Conservation (phyloP, 2,329 filamentous ascomycete species). For the Aureobasidium pullulans region DNA sequence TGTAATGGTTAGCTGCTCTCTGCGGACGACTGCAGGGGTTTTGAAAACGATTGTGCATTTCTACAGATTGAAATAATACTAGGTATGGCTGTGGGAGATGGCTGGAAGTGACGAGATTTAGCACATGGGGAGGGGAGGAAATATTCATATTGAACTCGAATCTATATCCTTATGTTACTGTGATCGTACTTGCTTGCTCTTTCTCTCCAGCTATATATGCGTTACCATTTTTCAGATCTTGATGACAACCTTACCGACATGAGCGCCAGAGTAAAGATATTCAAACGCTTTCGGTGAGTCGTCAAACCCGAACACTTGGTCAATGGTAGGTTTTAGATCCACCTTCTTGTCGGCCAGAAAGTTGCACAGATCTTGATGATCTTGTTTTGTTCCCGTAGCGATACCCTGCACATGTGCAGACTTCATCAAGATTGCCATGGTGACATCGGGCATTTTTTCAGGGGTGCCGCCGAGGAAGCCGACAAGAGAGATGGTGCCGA, state of each 20-base stretch:
- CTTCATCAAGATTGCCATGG: slow-evolving; percentile 33
- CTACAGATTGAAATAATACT: no score
- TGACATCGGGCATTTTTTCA: slow-evolving; percentile 27
- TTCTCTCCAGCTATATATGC: no score
- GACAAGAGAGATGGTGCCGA: slow-evolving; percentile 37
- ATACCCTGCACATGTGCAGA: slow-evolving; percentile 33
- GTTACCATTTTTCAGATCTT: not conserved
- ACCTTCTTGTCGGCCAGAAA: slow-evolving; percentile 26
- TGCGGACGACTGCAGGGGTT: no score
- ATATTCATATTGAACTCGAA: no score
- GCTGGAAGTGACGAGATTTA: no score
- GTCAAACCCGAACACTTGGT: slow-evolving; percentile 32
- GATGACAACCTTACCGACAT: slow-evolving; percentile 37
- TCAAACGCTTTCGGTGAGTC: slow-evolving; percentile 35
- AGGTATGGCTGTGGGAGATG: no score
- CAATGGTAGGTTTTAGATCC: slow-evolving; percentile 31
- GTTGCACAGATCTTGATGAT: slow-evolving; percentile 34
- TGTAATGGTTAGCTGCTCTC: no score
- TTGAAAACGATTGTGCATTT: no score
- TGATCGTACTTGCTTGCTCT: no score
- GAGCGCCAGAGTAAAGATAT: slow-evolving; percentile 36
- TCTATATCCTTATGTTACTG: no score
- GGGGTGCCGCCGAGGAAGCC: slow-evolving; percentile 33
- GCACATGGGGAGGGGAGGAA: no score
- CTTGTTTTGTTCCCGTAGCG: slow-evolving; percentile 34